These are phyloP conservation scores for Colletotrichum sansevieriae DNA, from an alignment of 2,329 filamentous ascomycete genomes.

Conservation along the genomic window DNA sequence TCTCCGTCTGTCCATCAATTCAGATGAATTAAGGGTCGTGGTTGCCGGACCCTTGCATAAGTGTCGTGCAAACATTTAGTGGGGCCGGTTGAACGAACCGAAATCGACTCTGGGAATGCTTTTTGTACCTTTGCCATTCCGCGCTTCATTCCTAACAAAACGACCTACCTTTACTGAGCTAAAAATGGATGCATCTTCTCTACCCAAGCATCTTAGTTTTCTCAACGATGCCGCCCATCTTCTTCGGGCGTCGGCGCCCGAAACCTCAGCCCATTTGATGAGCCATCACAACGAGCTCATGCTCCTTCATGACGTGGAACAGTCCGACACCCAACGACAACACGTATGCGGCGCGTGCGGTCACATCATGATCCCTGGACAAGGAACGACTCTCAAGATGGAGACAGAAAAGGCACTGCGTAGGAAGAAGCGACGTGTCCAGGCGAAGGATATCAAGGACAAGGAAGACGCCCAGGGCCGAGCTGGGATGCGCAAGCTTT, in stretches of 20 bases:
- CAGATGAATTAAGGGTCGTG: slow-evolving; percentile 19
- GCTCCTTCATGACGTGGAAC: slow-evolving; percentile 58
- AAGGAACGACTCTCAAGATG: slow-evolving; percentile 56
- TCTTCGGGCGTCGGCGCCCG: slow-evolving; percentile 64
- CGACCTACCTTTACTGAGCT: background rate
- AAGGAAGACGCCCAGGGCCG: slow-evolving; percentile 10
- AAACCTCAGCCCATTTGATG: slow-evolving; percentile 72
- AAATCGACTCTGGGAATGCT: background rate
- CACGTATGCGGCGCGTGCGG: slow-evolving; percentile 72
- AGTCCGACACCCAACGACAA: slow-evolving; percentile 64
- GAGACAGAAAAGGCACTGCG: slow-evolving; percentile 60
- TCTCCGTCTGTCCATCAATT: background rate
- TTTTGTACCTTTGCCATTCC: background rate
- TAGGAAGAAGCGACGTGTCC: slow-evolving; percentile 50
- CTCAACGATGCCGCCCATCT: slow-evolving; percentile 72
- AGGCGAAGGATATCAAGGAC: background rate
- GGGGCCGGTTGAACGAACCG: slow-evolving; percentile 16
- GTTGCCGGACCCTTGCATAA: slow-evolving; percentile 14
- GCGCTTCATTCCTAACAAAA: background rate
- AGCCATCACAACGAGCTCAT: slow-evolving; percentile 63
- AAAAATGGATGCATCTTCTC: slow-evolving; percentile 23
- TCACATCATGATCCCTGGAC: slow-evolving; percentile 69
- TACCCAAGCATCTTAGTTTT: slow-evolving; percentile 52
- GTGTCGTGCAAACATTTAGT: slow-evolving; percentile 15
- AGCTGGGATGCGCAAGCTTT: slow-evolving; percentile 33